Conservation (phyloP, 2,329 filamentous ascomycete species). For the Trichoderma gracile region DNA sequence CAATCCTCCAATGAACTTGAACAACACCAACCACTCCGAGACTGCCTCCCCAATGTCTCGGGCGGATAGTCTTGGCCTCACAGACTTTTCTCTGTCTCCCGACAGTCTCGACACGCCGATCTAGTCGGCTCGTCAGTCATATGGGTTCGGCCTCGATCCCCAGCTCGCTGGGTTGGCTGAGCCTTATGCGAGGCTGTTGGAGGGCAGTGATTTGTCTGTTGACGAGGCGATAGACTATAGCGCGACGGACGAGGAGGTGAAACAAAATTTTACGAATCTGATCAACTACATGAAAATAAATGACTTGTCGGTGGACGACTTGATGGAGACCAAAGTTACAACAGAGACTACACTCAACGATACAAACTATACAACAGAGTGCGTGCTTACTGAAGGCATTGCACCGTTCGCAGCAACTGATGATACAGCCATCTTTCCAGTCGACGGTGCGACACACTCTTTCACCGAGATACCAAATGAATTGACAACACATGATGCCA, state of each 20-base stretch:
- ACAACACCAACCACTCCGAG: not conserved
- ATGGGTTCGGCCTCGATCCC: not conserved
- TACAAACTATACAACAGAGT: not conserved
- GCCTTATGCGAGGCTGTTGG: not conserved
- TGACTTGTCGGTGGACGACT: not conserved
- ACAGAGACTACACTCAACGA: not conserved
- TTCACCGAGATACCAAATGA: not conserved
- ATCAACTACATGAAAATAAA: not conserved
- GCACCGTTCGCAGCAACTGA: too few relatives aligned
- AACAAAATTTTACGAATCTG: not conserved
- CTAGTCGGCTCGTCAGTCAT: not conserved
- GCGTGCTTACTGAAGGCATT: too few relatives aligned
- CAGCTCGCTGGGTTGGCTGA: not conserved
- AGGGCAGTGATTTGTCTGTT: not conserved
- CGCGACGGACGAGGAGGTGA: not conserved
- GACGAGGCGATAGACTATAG: rapidly evolving
- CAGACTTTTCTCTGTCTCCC: not conserved
- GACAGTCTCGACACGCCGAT: not conserved
- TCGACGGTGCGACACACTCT: not conserved
- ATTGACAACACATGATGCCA: not conserved
- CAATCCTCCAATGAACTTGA: too few relatives aligned
- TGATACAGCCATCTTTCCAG: not conserved
- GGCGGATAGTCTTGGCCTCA: not conserved
- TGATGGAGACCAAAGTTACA: not conserved
- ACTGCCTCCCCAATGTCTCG: not conserved